Evolutionary conservation across 2,329 filamentous ascomycete species (phyloP).

Genomic region (Colletotrichum lini): DNA sequence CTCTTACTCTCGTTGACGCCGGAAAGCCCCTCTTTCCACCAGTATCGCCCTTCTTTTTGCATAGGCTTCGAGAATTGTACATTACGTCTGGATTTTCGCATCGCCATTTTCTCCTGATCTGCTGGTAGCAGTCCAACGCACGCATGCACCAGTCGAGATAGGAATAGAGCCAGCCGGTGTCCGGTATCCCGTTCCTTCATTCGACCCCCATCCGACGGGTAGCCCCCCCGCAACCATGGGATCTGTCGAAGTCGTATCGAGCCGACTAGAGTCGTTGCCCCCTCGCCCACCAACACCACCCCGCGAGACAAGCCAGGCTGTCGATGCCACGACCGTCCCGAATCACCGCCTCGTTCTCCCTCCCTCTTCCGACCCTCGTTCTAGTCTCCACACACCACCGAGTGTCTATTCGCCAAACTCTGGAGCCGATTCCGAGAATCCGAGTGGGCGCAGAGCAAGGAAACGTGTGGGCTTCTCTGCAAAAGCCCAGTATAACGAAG

Average conservation of each 20-base stretch:
- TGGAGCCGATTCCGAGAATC: slow-evolving; percentile 57
- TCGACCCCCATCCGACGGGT: slow-evolving; percentile 16
- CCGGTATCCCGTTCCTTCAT: slow-evolving; percentile 20
- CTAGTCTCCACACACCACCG: slow-evolving; percentile 67
- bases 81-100: slow-evolving; percentile 11
- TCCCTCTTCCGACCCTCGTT: slow-evolving; percentile 55
- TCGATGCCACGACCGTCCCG: slow-evolving; percentile 50
- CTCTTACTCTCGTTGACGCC: slow-evolving; percentile 21
- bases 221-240: slow-evolving; percentile 55
- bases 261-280: slow-evolving; percentile 66
- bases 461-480: slow-evolving; percentile 73
- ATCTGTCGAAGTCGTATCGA: slow-evolving; percentile 54
- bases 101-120: slow-evolving; percentile 15
- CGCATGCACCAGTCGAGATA: slow-evolving; percentile 35
- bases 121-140: slow-evolving; percentile 29
- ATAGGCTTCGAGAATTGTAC: slow-evolving; percentile 24
- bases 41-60: slow-evolving; percentile 12
- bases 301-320: slow-evolving; percentile 64
- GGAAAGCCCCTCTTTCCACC: slow-evolving; percentile 23
- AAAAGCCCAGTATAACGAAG: slow-evolving; percentile 70
- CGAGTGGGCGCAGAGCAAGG: slow-evolving; percentile 60
- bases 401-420: slow-evolving; percentile 61
- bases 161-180: slow-evolving; percentile 24
- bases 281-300: slow-evolving; percentile 78
- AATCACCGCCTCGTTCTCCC: slow-evolving; percentile 55